Conservation (phyloP, 306 rosid genomes). For the Cucurbita moschata region DNA sequence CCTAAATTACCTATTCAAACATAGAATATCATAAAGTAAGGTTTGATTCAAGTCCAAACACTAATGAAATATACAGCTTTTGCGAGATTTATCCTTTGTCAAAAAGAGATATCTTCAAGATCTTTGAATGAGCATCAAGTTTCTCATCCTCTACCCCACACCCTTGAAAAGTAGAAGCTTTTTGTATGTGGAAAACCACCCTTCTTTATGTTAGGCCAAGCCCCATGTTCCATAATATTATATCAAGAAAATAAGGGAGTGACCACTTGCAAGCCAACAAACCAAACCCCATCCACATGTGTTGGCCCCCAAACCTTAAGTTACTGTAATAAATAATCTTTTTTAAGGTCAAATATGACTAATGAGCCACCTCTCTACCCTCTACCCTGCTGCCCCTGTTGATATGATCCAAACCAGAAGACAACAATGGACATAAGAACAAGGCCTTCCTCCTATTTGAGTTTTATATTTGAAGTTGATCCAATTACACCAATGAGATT, state of each 20-base stretch:
- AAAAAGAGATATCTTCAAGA: neutral
- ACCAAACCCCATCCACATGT: constrained; percentile 5
- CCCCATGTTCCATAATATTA: constrained; percentile 4
- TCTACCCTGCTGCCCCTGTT: neutral
- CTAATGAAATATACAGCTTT: neutral
- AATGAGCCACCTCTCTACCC: neutral
- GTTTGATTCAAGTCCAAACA: neutral
- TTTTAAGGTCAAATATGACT: neutral
- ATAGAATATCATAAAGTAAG: neutral
- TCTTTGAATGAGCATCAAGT: neutral
- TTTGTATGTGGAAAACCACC: neutral
- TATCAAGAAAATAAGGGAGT: neutral
- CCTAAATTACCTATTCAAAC: neutral
- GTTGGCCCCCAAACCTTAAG: neutral
- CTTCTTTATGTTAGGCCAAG: neutral
- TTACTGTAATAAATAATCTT: neutral
- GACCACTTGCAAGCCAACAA: neutral
- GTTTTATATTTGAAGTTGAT: neutral
- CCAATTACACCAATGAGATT: neutral
- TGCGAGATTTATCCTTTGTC: neutral
- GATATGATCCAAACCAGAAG: neutral
- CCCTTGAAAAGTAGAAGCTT: neutral
- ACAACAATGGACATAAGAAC: neutral
- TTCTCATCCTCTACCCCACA: neutral
- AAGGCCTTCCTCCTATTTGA: neutral